Base-by-base conservation (phyloP, 768 basidiomycete genomes). In the Suillus spraguei region DNA sequence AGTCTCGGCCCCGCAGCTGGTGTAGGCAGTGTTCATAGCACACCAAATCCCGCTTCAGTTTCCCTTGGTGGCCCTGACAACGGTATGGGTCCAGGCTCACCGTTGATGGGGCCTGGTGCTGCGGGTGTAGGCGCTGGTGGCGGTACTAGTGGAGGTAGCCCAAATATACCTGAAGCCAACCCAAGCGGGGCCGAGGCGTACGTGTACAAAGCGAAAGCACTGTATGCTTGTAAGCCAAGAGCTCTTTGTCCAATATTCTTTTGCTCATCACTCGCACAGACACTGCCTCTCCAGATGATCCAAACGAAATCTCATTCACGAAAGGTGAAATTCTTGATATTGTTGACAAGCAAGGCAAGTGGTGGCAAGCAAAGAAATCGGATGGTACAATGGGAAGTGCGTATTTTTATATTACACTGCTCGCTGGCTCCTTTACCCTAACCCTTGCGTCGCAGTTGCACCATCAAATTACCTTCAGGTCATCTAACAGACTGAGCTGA, bases 301-400 rank as follows among this genome's bases (percentile, higher is more conserved):
- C 96, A 14, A 97, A 93, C 72, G 97, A 99, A 78, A 91, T 99
- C 46, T 92, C 93, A 55, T 98, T 99, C 76, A 71, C 79, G 59
- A 98, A 98, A 75, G 94, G 95, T 60, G 97, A 98, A 71, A 81
- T 94, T 46, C 85, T 99, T 66, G 95, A 97, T 66, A 91, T 99
- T 61, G 75, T 95, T 63, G 96, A 99, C 78, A 95, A 94, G 77
- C 87, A 92, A 70, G 92, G 92, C 58, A 93, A 94, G 72, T 94
- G 94, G 94, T 95, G 94, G 94, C 92, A 93, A 71, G 91, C 92
- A 41, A 87, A 79, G 71, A 95, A 91, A 77, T 69, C 81, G 20
- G 94, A 95, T 72, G 94, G 92, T 60, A 73, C 80, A 50, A 71
- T 86, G 67, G 92, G 92, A 80, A 94, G 92, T 93, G 74, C 78